Percentiles rank a stretch among this genome's conserved stretches.
These are phyloP conservation scores for Entoloma clypeatum DNA, from an alignment of 1,284 basidiomycete genomes.

Conservation along the genomic window DNA sequence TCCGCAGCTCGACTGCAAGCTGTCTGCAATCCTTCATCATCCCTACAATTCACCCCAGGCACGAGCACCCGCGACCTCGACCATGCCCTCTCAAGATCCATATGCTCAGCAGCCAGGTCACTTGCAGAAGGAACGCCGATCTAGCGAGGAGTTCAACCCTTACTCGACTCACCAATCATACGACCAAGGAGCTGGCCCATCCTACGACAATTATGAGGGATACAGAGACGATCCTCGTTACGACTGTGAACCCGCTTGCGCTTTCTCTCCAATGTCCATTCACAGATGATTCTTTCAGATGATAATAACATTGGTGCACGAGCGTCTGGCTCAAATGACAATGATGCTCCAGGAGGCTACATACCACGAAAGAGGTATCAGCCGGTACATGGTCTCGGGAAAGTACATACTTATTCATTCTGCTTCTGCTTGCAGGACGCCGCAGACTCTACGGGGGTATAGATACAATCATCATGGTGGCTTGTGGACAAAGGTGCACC, in stretches of 20 bases:
- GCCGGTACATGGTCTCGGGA: not conserved
- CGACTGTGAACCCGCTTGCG: conserved; percentile 23
- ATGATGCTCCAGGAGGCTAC: conserved; percentile 9
- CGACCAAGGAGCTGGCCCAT: conserved; percentile 34
- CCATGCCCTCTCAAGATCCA: conserved; percentile 44
- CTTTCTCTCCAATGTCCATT: conserved; percentile 15
- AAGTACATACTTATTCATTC: not conserved
- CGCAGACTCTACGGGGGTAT: conserved; percentile 45
- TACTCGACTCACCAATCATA: conserved; percentile 55
- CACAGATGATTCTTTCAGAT: not conserved
- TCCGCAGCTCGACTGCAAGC: conserved; percentile 5
- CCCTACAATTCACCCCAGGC: no score
- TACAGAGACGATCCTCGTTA: conserved; percentile 42
- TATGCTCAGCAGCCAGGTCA: conserved; percentile 41
- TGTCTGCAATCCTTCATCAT: no score
- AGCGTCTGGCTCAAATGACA: conserved; percentile 15
- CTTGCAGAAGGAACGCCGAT: conserved; percentile 33
- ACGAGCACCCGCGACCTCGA: conserved; percentile 1
- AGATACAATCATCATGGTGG: conserved; percentile 53
- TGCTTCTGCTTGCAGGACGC: conserved; percentile 26
- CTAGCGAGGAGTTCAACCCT: conserved; percentile 33
- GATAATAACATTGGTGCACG: conserved; percentile 3
- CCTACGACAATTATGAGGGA: conserved; percentile 37
- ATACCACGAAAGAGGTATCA: conserved; percentile 16
- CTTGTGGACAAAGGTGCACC: conserved; percentile 58